Evolutionary conservation across 805 yeast species (phyloP), one percentile per base, ranked within the genome.

Genomic region (Candida qinlingensis): DNA sequence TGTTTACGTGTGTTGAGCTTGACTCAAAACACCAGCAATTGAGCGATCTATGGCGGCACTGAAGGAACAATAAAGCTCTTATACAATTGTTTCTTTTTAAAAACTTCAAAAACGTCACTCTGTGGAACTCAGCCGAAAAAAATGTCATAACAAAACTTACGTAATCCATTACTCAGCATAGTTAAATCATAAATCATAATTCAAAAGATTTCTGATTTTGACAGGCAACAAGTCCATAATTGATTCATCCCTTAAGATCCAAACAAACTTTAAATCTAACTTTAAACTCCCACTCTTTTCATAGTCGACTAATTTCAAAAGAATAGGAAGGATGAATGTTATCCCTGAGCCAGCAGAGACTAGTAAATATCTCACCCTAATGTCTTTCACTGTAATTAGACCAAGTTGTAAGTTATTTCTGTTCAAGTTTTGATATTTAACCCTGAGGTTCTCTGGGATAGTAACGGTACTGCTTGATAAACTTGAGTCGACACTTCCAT

Each of bases 231-330:
- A 25, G 0, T 45, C 45, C 1, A 55, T 34, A 2, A 51, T 46
- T 7, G 41, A 29, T 11, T 49, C 50, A 42, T 50, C 42, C 7
- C 60, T 50, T 3, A 55, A 41, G 13, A 61, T 49, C 61, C 65
- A 61, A 13, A 61, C 47, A 28, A 60, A 54, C 12, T 56, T 52
- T 4, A 55, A 49, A 30, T 58, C 49, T 30, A 54, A 51, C 1
- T 29, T 25, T 0, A 48, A 40, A 6, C 39, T 25, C 19, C 45
- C 41, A 6, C 49, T 47, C 8, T 47, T 44, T 11, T 46, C 49
- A 3, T 56, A 45, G 8, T 56, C 27, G 5, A 60, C 53, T 4
- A 55, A 38, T 1, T 51, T 51, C 28, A 59, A 36, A 6, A 46
- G 26, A 5, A 49, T 43, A 6, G 52, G 52, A 28, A 45, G 41